Base-by-base conservation (phyloP, 371 early-diverging fungal species). In the Coelomomyces lativittatus region DNA sequence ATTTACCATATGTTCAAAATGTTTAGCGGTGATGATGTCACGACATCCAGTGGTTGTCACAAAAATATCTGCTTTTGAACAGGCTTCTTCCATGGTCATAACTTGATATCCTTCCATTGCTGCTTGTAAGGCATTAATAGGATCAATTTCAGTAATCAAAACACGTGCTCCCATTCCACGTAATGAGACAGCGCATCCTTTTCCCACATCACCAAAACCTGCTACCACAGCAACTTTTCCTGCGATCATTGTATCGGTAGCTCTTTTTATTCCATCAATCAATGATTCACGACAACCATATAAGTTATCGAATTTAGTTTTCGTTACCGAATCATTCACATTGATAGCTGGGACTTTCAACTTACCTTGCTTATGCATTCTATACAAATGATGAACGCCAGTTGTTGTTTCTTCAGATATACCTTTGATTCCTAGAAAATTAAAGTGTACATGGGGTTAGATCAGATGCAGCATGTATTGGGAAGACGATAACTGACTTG, bases 131-230 rank as follows among this genome's bases (percentile, higher is more conserved):
- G 95, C 97, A 74, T 91, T 95, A 81, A 97, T 97, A 62, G 97
- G 96, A 71, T 97, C 97, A 56, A 92, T 79, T 72, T 93, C 96
- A 54, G 93, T 92, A 44, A 97, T 75, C 52, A 93, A 74, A 61
- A 97, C 97, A 67, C 92, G 87, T 55, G 96, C 86, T 56, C 97
- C 97, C 88, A 97, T 90, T 58, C 91, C 92, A 66, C 86, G 80
- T 63, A 97, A 85, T 52, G 97, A 91, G 60, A 83, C 87, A 58
- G 96, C 95, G 67, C 95, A 93, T 57, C 97, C 97, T 83, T 97
- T 97, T 61, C 97, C 97, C 63, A 97, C 97, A 77, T 96, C 97
- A 74, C 97, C 96, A 79, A 89, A 95, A 66, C 97, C 96, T 63
- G 92, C 95, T 52, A 95, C 91, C 54, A 93, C 86, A 49, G 91